Evolutionary conservation across 2,329 filamentous ascomycete genomes (phyloP), one percentile per base, ranked within the genome.

Genomic region (Xylaria multiplex): DNA sequence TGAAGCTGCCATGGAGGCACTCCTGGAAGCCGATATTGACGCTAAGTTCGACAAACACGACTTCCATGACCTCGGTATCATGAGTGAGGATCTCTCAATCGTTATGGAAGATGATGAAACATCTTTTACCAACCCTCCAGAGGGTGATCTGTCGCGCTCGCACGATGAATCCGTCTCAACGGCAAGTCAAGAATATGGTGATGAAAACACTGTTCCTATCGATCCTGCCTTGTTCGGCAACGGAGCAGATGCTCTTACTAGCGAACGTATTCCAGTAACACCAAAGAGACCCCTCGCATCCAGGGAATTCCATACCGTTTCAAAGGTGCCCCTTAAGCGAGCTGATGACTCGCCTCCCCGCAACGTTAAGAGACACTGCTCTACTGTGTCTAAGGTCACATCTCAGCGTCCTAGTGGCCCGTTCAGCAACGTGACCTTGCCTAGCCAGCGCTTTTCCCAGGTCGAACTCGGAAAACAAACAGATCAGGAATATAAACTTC

Each of bases 271-370:
- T 2, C 86, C 86, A 1, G 79, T 82, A 7, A 91, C 90, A 1
- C 90, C 90, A 0, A 79, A 84, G 56, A 84, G 86, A 16, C 65
- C 73, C 9, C 78, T 80, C 0, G 73, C 82, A n/a, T 79, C 77
- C n/a, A 82, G 83, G 62, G 81, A 84, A n/a, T 86, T 90, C 68
- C 87, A 91, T 76, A 94, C 92, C 0, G 88, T 92, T 0, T 91
- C 90, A 30, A 94, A 93, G 78, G 88, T 94, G 4, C 91, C 91
- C 1, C 79, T 94, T 46, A 93, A 92, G 77, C 82, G 88, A 3
- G 88, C 89, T 27, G 90, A 87, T 72, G 78, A 91, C 74, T 79
- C 85, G 73, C 80, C 86, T 59, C 78, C 85, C 40, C 79, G 81
- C 63, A 77, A 82, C 66, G 64, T 75, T 22, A 86, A 84, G 75